These are phyloP conservation scores for Suillus placidus DNA, from an alignment of 768 basidiomycete genomes.

Conservation along the genomic window DNA sequence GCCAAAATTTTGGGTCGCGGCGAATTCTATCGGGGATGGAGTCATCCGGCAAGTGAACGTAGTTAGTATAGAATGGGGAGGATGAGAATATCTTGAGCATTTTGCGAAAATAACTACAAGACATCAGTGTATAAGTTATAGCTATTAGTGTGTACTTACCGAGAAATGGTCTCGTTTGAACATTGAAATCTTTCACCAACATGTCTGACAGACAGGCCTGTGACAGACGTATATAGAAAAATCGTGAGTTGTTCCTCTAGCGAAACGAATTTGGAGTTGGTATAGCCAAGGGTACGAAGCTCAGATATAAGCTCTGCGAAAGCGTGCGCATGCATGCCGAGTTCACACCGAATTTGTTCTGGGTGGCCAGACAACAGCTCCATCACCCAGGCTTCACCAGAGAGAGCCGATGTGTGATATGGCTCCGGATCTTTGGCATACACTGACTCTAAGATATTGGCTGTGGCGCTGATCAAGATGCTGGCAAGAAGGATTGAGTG, in stretches of 20 bases:
- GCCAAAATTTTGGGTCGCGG: constrained; percentile 30
- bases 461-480: not conserved
- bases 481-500: not conserved
- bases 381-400: constrained; percentile 24
- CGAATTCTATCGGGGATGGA: constrained; percentile 16
- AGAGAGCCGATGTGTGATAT: constrained; percentile 23
- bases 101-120: not conserved
- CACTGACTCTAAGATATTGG: not conserved
- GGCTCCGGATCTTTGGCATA: not conserved
- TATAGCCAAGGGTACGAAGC: constrained; percentile 24
- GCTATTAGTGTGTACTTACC: constrained; percentile 21
- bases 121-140: too few species aligned
- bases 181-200: constrained; percentile 42
- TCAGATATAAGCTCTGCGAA: constrained; percentile 31
- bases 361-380: constrained; percentile 27
- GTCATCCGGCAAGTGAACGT: not conserved
- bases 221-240: constrained; percentile 35
- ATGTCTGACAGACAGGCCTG: constrained; percentile 13
- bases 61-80: not conserved
- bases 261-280: constrained; percentile 25
- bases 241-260: constrained; percentile 42
- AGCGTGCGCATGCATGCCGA: constrained; percentile 33
- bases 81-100: not conserved
- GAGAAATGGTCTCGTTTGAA: constrained; percentile 41
- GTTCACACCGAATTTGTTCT: constrained; percentile 15